phyloP scores from a whole-genome alignment of 306 rosid genomes.

The Hippophae rhamnoides region DNA sequence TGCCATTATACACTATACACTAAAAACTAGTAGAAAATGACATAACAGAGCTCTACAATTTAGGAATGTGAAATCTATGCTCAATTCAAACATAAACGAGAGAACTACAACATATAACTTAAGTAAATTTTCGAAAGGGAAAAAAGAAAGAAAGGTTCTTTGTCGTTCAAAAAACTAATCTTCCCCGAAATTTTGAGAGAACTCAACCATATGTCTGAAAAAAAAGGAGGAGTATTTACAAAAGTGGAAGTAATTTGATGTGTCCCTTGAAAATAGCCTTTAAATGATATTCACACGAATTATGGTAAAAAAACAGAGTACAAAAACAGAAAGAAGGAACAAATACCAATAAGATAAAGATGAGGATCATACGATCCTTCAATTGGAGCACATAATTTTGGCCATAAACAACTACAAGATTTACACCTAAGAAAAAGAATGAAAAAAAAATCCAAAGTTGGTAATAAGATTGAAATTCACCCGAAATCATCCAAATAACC shows the following conservation, averaged over 20 bases:
- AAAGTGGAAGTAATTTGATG: too few species aligned
- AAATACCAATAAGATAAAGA: not conserved
- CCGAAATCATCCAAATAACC: not conserved
- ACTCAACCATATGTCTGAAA: not conserved
- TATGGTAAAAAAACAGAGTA: not conserved
- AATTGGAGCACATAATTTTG: conserved; percentile 8
- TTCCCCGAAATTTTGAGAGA: not conserved
- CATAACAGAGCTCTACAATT: too few species aligned
- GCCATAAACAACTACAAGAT: not conserved
- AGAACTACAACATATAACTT: too few species aligned
- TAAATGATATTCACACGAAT: not conserved
- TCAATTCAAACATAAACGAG: too few species aligned
- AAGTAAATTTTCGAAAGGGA: not conserved
- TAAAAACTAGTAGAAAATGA: too few species aligned
- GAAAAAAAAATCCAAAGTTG: conserved; percentile 2
- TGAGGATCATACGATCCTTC: not conserved
- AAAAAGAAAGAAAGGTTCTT: not conserved
- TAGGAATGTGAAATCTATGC: too few species aligned
- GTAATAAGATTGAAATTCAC: not conserved
- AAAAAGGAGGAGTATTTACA: not conserved
- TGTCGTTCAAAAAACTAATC: not conserved
- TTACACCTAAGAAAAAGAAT: not conserved
- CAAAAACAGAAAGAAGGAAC: not conserved
- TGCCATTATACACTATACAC: too few species aligned
- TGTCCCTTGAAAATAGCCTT: not conserved